These are phyloP conservation scores for Xylaria sp. DNA, from an alignment of 2,329 filamentous ascomycete species.

Conservation along the genomic window DNA sequence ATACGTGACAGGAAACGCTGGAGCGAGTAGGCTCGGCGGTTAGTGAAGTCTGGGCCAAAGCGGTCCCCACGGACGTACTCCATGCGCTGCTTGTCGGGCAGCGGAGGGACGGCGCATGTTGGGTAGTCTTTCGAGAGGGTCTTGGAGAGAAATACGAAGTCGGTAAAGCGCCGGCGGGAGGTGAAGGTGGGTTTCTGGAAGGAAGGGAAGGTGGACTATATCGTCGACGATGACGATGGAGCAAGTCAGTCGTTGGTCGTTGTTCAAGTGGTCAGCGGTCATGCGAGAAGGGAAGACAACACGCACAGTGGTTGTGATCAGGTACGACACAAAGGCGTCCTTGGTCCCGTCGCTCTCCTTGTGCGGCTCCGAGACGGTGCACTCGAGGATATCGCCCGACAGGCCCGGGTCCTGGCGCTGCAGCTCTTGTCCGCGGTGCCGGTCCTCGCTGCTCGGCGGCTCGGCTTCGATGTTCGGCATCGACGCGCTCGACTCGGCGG, in stretches of 20 bases:
- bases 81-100: slow-evolving; percentile 99
- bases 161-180: slow-evolving; percentile 92
- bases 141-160: slow-evolving; percentile 97
- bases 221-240: neutral
- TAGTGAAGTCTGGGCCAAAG: slow-evolving; percentile 92
- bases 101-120: slow-evolving; percentile 89
- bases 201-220: slow-evolving; percentile 89
- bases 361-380: slow-evolving; percentile 81
- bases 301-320: slow-evolving; percentile 86
- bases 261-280: neutral
- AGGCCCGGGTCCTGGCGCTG: slow-evolving; percentile 64
- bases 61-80: slow-evolving; percentile 97
- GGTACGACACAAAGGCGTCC: slow-evolving; percentile 95
- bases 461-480: slow-evolving; percentile 46
- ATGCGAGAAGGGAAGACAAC: neutral
- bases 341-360: slow-evolving; percentile 98
- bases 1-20: slow-evolving; percentile 90
- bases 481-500: slow-evolving; percentile 42
- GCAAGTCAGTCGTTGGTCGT: slow-evolving; percentile 26
- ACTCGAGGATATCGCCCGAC: slow-evolving; percentile 81
- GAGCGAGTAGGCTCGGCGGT: slow-evolving; percentile 86
- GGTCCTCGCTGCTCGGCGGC: slow-evolving; percentile 45
- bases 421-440: slow-evolving; percentile 60
- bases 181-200: slow-evolving; percentile 85
- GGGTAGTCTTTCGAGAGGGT: slow-evolving; percentile 88